Evolutionary conservation across 345 rosid species (phyloP), one percentile per base, ranked within the genome.

Genomic region (Eucalyptus leucophloia): DNA sequence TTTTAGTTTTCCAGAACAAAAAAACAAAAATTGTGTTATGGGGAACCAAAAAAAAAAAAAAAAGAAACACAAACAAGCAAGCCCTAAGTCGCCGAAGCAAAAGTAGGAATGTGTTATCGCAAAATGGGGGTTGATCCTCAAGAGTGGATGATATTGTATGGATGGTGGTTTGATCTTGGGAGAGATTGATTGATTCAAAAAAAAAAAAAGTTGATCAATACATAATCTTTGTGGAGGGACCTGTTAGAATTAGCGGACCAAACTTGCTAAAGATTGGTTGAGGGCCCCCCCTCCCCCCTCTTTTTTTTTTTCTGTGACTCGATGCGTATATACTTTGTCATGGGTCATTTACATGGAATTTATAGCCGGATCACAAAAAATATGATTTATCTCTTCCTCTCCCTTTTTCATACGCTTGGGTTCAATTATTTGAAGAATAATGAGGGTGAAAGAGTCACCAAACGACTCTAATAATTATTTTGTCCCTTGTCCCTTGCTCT

Each of bases 1-100:
- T 49, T 49, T 49, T 49, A 14, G 7, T 49, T 49, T 14, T 49
- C 17, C 1, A 0, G 3, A 49, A 49, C 1, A 49, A 49, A 49
- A 49, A 1, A 49, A 49, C 0, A 15, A 0, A 49, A 49, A 49
- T 15, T 49, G 51, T 49, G 18, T 15, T 49, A 0, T 0, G 1
- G 17, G 18, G 3, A 49, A 49, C 5, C n/a, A n/a, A n/a, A n/a
- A n/a, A 45, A 11, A 11, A 47, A 47, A 45, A 49, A 47, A 49
- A 5, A 49, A 49, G 14, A 5, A 14, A 49, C 1, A 49, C 51
- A 49, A 49, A 49, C 51, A 49, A 49, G 2, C 2, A 49, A 3
- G 51, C 7, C 51, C 10, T 7, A n/a, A 9, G 3, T 65, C 10
- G 6, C 11, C 19, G 5, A 65, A 65, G 37, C 37, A n/a, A 65